These are phyloP conservation scores for Fusarium aywerte DNA, from an alignment of 2,329 filamentous ascomycete species.

Conservation along the genomic window DNA sequence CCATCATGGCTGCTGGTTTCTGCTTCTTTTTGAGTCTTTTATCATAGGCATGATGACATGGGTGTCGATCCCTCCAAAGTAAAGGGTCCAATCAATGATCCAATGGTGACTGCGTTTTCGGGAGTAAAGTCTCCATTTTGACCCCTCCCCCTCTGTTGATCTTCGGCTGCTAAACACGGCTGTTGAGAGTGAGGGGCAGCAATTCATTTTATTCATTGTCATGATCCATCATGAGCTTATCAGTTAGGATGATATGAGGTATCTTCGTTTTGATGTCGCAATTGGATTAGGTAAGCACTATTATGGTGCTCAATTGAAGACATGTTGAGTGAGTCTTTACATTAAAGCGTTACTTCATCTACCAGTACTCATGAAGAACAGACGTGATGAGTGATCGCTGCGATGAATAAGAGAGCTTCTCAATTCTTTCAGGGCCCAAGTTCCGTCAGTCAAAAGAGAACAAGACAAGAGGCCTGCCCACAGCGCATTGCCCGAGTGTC, in stretches of 20 bases:
- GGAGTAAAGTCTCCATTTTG: slow-evolving; percentile 33
- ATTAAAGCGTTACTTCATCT: neutral
- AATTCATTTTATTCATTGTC: slow-evolving; percentile 4
- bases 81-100: slow-evolving; percentile 23
- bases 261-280: neutral
- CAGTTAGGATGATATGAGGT: neutral
- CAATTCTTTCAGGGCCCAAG: neutral
- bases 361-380: neutral
- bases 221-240: slow-evolving; percentile 1
- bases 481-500: neutral
- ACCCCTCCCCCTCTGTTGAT: slow-evolving; percentile 44
- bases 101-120: slow-evolving; percentile 36
- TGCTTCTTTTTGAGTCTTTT: slow-evolving; percentile 27
- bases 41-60: slow-evolving; percentile 39
- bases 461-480: neutral
- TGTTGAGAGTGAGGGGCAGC: slow-evolving; percentile 38
- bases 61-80: slow-evolving; percentile 14
- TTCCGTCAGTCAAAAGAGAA: neutral
- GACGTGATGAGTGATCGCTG: neutral
- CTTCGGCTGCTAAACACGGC: slow-evolving; percentile 45
- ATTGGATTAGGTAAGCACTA: neutral
- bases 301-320: neutral
- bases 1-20: slow-evolving; percentile 20
- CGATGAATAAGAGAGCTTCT: neutral
- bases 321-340: neutral